Evolutionary conservation across 192 early-diverging fungal species (phyloP), one percentile per base, ranked within the genome.

Genomic region (Spinellus fusiger): DNA sequence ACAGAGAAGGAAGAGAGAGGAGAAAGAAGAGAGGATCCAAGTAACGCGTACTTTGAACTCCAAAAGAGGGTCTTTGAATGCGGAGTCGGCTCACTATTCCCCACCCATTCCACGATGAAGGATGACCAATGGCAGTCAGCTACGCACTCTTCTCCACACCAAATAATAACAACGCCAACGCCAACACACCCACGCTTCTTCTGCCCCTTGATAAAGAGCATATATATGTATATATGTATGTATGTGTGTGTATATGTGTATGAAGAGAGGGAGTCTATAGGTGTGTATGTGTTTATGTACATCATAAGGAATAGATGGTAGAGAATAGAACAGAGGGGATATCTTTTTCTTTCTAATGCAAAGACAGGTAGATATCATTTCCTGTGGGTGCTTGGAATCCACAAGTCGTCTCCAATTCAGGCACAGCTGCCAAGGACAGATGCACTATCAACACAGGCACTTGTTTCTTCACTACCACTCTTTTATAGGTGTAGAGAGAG

Each of bases 331-430:
- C n/a, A n/a, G n/a, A n/a, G n/a, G n/a, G n/a, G n/a, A n/a, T n/a
- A n/a, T n/a, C n/a, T n/a, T n/a, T n/a, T n/a, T n/a, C n/a, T 1
- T 54, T 22, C 38, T 38, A 31, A 35, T 3, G 6, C 26, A 49
- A 50, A 49, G 32, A 54, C 62, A 33, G 18, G 54, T 63, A 69
- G 10, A 63, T 31, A 52, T 61, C 68, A 27, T 54, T 54, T 13
- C 60, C 54, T 22, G 60, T 63, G 5, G 68, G 60, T 34, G 46
- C n/a, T 44, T 69, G 68, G 37, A 63, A 56, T 15, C 68, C 68
- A 38, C 48, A 64, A 9, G 38, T 26, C 4, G 25, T 23, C 23
- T 64, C 61, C 22, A 69, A 37, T 15, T 55, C 61, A 3, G 46
- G 44, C 28, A 31, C 51, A 2, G 20, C 40, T 6, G 56, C 50